Evolutionary conservation across 2,329 filamentous ascomycete species (phyloP).

Genomic region (Daldinia eschscholtzii): DNA sequence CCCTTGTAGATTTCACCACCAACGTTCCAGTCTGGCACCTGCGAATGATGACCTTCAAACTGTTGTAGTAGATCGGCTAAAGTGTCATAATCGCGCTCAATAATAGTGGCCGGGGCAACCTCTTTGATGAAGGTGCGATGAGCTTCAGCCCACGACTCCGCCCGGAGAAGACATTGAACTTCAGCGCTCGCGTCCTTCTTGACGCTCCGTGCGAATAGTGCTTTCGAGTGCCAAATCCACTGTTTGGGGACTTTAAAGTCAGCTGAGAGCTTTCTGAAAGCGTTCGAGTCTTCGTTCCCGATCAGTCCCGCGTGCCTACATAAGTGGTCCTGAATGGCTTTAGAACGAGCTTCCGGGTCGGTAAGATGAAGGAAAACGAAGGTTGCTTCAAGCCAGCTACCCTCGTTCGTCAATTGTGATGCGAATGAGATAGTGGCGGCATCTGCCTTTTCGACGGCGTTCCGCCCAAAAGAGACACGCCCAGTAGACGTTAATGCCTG

Average conservation of each 20-base stretch:
- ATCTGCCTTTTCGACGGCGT: slow-evolving; percentile 72
- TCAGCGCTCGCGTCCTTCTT: slow-evolving; percentile 77
- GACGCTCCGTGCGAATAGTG: slow-evolving; percentile 81
- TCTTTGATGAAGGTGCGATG: slow-evolving; percentile 84
- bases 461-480: slow-evolving; percentile 65
- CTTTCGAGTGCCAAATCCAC: slow-evolving; percentile 92
- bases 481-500: slow-evolving; percentile 70
- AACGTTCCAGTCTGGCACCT: slow-evolving; percentile 78
- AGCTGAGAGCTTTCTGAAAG: slow-evolving; percentile 70
- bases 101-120: slow-evolving; percentile 84
- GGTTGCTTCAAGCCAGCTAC: slow-evolving; percentile 76
- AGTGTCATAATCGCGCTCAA: slow-evolving; percentile 81
- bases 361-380: slow-evolving; percentile 85
- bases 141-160: slow-evolving; percentile 81
- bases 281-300: slow-evolving; percentile 67
- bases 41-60: slow-evolving; percentile 73
- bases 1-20: slow-evolving; percentile 84
- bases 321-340: slow-evolving; percentile 78
- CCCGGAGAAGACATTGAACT: slow-evolving; percentile 83
- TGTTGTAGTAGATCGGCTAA: slow-evolving; percentile 77
- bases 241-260: slow-evolving; percentile 77
- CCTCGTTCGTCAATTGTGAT: slow-evolving; percentile 71
- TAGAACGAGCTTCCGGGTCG: slow-evolving; percentile 70
- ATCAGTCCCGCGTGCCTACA: slow-evolving; percentile 78
- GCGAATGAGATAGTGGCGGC: slow-evolving; percentile 75